Evolutionary conservation across 306 rosid species (phyloP).

Genomic region (Pyrus pyrifolia): DNA sequence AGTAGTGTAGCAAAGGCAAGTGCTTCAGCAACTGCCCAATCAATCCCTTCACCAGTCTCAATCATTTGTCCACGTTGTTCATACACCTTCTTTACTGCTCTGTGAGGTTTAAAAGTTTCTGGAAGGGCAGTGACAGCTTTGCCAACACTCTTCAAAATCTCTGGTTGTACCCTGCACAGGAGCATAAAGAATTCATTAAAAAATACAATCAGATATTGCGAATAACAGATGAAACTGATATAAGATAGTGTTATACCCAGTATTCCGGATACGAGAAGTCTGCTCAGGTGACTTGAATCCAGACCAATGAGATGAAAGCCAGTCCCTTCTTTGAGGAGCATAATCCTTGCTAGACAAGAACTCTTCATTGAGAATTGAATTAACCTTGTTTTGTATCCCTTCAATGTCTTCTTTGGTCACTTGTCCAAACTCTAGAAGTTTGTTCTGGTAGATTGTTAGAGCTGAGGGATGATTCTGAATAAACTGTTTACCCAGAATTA

Average conservation of each 20-base stretch:
- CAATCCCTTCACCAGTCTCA: constrained; percentile 90
- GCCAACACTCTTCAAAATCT: constrained; percentile 85
- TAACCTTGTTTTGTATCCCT: constrained; percentile 63
- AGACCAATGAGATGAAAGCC: constrained; percentile 96
- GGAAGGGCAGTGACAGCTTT: constrained; percentile 82
- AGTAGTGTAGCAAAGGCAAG: constrained; percentile 92
- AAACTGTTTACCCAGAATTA: constrained; percentile 38
- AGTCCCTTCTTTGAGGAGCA: constrained; percentile 81
- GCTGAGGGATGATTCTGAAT: constrained; percentile 79
- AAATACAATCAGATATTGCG: background rate
- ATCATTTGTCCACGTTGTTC: constrained; percentile 86
- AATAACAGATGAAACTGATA: constrained; percentile 1
- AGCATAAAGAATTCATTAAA: constrained; percentile 10
- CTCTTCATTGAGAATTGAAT: constrained; percentile 74
- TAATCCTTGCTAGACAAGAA: constrained; percentile 88
- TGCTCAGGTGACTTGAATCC: constrained; percentile 98
- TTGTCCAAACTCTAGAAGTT: constrained; percentile 70
- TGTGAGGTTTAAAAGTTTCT: constrained; percentile 74
- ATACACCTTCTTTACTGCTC: constrained; percentile 85
- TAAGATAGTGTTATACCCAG: constrained; percentile 56
- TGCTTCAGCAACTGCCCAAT: constrained; percentile 94
- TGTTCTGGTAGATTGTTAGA: constrained; percentile 78
- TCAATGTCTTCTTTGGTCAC: constrained; percentile 59
- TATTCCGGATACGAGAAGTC: constrained; percentile 80
- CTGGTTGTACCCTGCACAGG: constrained; percentile 70